Percentiles rank a stretch among this genome's conserved stretches.
These are phyloP conservation scores for Straminergon stramineum DNA, from an alignment of 225 moss, liverwort and hornwort genomes.

Conservation along the genomic window DNA sequence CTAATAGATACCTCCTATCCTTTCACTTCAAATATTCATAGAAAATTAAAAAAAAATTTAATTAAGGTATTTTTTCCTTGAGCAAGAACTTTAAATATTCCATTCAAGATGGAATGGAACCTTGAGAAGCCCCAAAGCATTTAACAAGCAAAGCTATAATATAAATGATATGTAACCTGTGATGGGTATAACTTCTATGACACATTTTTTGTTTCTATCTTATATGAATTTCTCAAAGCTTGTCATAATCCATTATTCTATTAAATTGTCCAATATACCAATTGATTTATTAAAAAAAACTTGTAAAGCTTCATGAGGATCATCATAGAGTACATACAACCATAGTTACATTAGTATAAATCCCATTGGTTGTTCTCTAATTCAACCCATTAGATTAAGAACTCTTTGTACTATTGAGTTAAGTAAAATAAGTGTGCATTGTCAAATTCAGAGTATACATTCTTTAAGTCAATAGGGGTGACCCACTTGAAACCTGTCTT, in stretches of 20 bases:
- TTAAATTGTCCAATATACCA: not conserved
- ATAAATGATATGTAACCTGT: too few species aligned
- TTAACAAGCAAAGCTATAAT: too few species aligned
- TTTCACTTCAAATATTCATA: too few species aligned
- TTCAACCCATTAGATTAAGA: not conserved
- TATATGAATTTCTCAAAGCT: not conserved
- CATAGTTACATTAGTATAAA: not conserved
- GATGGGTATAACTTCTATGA: too few species aligned
- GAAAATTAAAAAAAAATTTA: too few species aligned
- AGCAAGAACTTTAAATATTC: too few species aligned
- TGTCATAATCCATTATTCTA: not conserved
- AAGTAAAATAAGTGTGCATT: not conserved
- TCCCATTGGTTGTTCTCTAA: fast-evolving
- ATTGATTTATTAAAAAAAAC: not conserved
- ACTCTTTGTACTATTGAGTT: not conserved
- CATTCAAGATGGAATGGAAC: too few species aligned
- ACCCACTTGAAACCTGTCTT: not conserved
- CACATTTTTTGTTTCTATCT: too few species aligned
- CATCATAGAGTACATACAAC: not conserved
- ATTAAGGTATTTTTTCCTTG: too few species aligned
- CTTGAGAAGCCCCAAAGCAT: too few species aligned
- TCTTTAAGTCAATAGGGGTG: not conserved
- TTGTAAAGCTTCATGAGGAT: not conserved
- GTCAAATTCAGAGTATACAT: not conserved
- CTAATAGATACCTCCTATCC: not conserved